These are phyloP conservation scores for Penicillium hordei DNA, from an alignment of 2,329 filamentous ascomycete genomes.

Conservation along the genomic window DNA sequence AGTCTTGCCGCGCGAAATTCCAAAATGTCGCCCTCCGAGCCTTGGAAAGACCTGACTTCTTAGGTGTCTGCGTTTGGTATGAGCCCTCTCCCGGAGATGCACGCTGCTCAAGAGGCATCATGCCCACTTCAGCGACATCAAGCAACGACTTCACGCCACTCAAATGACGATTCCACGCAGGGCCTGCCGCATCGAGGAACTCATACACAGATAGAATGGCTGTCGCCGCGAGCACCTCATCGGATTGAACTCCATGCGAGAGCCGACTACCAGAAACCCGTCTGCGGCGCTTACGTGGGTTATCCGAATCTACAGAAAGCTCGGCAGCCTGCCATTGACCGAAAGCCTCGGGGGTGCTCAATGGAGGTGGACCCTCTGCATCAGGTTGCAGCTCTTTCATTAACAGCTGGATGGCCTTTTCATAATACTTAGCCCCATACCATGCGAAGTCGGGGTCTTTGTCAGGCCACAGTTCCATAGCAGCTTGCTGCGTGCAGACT, in stretches of 20 bases:
- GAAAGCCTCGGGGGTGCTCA: conserved; percentile 38
- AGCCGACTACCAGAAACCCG: conserved; percentile 47
- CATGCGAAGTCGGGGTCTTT: conserved; percentile 58
- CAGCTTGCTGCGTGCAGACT: conserved; percentile 47
- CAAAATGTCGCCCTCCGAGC: conserved; percentile 63
- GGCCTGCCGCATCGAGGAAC: conserved; percentile 63
- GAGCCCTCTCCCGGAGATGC: conserved; percentile 44
- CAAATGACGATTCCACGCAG: conserved; percentile 64
- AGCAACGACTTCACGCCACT: conserved; percentile 65
- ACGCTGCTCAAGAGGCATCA: conserved; percentile 41
- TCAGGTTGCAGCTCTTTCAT: conserved; percentile 47
- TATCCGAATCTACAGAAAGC: conserved; percentile 37
- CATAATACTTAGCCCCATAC: conserved; percentile 63
- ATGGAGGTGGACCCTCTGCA: conserved; percentile 32
- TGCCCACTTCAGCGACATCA: conserved; percentile 46
- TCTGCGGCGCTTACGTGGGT: conserved; percentile 45
- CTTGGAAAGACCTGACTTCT: conserved; percentile 50
- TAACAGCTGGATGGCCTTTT: conserved; percentile 59
- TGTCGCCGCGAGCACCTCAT: conserved; percentile 64
- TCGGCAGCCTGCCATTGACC: conserved; percentile 40
- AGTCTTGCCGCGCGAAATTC: conserved; percentile 67
- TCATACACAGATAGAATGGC: conserved; percentile 68
- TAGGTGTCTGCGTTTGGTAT: conserved; percentile 31
- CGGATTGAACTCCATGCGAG: conserved; percentile 44
- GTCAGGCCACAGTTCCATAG: conserved; percentile 56